Percentiles rank a stretch among this genome's conserved stretches.
Evolutionary conservation across 495 filamentous ascomycete genomes (phyloP).

Genomic region (Hypoxylon fragiforme): DNA sequence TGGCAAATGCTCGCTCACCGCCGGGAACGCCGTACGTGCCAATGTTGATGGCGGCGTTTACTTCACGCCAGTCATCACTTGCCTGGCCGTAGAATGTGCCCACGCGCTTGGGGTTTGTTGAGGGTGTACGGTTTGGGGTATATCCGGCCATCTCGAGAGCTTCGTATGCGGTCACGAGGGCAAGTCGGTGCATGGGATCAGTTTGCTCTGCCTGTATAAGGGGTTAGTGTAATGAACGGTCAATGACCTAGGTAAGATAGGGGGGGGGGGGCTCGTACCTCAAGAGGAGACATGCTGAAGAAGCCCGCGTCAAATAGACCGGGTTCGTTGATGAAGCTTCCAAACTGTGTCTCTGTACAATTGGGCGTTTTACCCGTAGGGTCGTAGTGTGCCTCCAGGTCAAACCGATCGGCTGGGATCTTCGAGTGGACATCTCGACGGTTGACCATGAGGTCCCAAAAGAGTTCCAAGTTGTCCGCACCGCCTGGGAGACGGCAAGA

Average conservation of each 20-base stretch:
- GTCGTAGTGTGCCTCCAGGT: slow-evolving; percentile 70
- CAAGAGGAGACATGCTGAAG: slow-evolving; percentile 55
- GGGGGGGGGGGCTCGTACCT: slow-evolving; percentile 47
- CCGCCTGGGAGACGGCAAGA: slow-evolving; percentile 65
- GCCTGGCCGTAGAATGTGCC: slow-evolving; percentile 86
- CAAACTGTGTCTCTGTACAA: slow-evolving; percentile 70
- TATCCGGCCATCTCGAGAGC: slow-evolving; percentile 82
- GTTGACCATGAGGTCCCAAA: slow-evolving; percentile 66
- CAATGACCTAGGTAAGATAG: not conserved
- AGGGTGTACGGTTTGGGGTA: slow-evolving; percentile 69
- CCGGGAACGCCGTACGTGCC: slow-evolving; percentile 84
- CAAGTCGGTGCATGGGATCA: slow-evolving; percentile 77
- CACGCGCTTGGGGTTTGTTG: slow-evolving; percentile 60
- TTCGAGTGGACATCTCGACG: slow-evolving; percentile 55
- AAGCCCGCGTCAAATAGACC: slow-evolving; percentile 70
- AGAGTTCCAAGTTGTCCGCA: slow-evolving; percentile 54
- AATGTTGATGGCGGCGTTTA: slow-evolving; percentile 71
- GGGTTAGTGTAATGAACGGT: slow-evolving; percentile 55
- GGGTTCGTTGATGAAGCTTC: slow-evolving; percentile 76
- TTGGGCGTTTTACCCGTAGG: slow-evolving; percentile 68
- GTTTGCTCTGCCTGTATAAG: slow-evolving; percentile 80
- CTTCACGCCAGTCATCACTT: slow-evolving; percentile 78
- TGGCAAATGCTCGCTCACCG: slow-evolving; percentile 69
- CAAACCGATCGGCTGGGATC: slow-evolving; percentile 68
- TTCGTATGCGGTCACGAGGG: slow-evolving; percentile 77